Base-by-base conservation (phyloP, 495 filamentous ascomycete species). In the Hyaloscypha variabilis region DNA sequence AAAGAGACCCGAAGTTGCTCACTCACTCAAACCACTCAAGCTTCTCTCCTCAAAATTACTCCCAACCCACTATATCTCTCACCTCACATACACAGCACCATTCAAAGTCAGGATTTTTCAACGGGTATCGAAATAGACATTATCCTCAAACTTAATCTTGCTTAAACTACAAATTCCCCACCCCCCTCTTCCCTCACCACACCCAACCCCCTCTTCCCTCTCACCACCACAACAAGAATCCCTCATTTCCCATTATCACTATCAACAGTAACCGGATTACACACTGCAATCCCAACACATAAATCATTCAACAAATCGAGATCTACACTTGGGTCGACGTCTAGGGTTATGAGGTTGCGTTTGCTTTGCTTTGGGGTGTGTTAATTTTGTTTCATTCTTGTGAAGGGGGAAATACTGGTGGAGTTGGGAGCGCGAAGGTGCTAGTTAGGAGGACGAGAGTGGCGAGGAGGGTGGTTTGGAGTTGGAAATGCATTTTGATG, bases 231-330 rank as follows among this genome's bases (percentile, higher is more conserved):
- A 6, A n/a, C 26, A n/a, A n/a, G n/a, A n/a, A n/a, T n/a, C n/a
- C n/a, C n/a, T n/a, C n/a, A n/a, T n/a, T n/a, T n/a, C n/a, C n/a
- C n/a, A n/a, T n/a, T n/a, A n/a, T n/a, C n/a, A 28, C 62, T 49
- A 28, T 46, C 30, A 25, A 66, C 64, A 29, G 64, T 66, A 8
- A 66, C 59, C 17, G 64, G 64, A 62, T 66, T 62, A 24, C 64
- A 66, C 3, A 62, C 58, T 4, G 64, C 57, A 56, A 66, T 61
- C 17, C 64, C 64, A 6, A 62, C 4, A 34, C 64, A 66, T 3
- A 62, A 23, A 50, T 62, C 42, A 21, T 61, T 62, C 58, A 61
- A 26, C 2, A 51, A 21, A 61, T 58, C 58, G 14, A 66, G 10
- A 46, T 54, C 28, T 25, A 58, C 25, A 19, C 25, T 11, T 14